These are phyloP conservation scores for Alternaria triticina DNA, from an alignment of 2,329 filamentous ascomycete species.

Conservation along the genomic window DNA sequence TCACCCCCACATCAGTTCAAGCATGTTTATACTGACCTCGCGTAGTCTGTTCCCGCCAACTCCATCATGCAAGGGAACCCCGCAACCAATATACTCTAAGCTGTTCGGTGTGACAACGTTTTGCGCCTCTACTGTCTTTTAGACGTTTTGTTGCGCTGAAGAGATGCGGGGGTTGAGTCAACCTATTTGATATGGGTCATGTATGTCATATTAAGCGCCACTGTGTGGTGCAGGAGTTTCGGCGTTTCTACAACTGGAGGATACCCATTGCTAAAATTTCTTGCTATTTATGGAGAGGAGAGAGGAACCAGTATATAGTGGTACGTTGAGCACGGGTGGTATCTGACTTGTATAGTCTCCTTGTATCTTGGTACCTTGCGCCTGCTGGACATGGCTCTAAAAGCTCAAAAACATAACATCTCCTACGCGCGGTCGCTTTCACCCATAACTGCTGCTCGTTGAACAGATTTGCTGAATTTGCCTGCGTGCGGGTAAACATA, in stretches of 20 bases:
- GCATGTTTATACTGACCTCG: conserved; percentile 17
- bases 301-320: neutral
- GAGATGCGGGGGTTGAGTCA: neutral
- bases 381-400: conserved; percentile 15
- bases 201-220: conserved; percentile 13
- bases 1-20: neutral
- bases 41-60: conserved; percentile 54
- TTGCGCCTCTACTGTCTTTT: neutral
- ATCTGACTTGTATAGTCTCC: conserved; percentile 15
- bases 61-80: conserved; percentile 58
- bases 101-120: conserved; percentile 18
- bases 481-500: neutral
- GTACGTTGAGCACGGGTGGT: conserved; percentile 11
- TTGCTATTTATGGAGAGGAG: neutral
- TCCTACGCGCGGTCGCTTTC: neutral
- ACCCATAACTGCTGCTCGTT: neutral
- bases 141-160: neutral
- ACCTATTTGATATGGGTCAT: conserved; percentile 2
- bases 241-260: conserved; percentile 19
- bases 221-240: conserved; percentile 17
- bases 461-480: neutral
- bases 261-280: conserved; percentile 23
- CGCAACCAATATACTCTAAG: conserved; percentile 37
- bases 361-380: conserved; percentile 8
- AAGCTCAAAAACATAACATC: conserved; percentile 2